A percentile compares a stretch with the other conserved stretches of the same genome.
phyloP scores from a whole-genome alignment of 768 basidiomycete genomes.

The Cystofilobasidium ferigula region DNA sequence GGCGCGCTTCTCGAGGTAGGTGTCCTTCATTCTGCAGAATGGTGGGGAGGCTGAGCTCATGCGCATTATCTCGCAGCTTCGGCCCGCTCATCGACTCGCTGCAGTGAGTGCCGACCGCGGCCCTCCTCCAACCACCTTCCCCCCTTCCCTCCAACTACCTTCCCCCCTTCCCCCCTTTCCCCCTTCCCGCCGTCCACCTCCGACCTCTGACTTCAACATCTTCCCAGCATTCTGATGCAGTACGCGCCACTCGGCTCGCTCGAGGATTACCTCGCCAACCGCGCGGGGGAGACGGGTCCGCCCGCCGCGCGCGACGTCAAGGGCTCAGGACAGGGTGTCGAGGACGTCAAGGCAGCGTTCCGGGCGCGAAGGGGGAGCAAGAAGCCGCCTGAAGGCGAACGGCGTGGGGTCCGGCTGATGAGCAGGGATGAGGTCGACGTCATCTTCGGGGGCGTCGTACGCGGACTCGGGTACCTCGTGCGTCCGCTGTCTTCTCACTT shows the following conservation, averaged over 20 bases:
- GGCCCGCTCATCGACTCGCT: constrained; percentile 78
- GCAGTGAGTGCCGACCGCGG: too few relatives aligned
- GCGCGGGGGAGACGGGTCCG: neutral
- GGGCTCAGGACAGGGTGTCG: constrained; percentile 3
- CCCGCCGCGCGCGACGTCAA: neutral
- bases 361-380: neutral
- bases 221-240: constrained; percentile 44
- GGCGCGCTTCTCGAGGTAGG: constrained; percentile 57
- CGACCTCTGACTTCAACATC: neutral
- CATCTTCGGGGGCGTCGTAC: constrained; percentile 59
- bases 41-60: neutral
- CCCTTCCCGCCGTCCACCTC: neutral
- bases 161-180: neutral
- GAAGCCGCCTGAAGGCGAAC: neutral
- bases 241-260: constrained; percentile 40
- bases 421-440: constrained; percentile 14
- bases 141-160: too few relatives aligned
- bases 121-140: too few relatives aligned
- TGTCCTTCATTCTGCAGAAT: neutral
- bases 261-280: constrained; percentile 33
- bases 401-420: constrained; percentile 11
- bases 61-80: constrained; percentile 43
- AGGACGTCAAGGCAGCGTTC: constrained; percentile 20
- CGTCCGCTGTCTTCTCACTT: constrained; percentile 31
- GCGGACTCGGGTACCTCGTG: constrained; percentile 79